Percentiles rank a stretch among this genome's conserved stretches.
Evolutionary conservation across 768 basidiomycete genomes (phyloP).

Genomic region (Crassisporium funariophilum): DNA sequence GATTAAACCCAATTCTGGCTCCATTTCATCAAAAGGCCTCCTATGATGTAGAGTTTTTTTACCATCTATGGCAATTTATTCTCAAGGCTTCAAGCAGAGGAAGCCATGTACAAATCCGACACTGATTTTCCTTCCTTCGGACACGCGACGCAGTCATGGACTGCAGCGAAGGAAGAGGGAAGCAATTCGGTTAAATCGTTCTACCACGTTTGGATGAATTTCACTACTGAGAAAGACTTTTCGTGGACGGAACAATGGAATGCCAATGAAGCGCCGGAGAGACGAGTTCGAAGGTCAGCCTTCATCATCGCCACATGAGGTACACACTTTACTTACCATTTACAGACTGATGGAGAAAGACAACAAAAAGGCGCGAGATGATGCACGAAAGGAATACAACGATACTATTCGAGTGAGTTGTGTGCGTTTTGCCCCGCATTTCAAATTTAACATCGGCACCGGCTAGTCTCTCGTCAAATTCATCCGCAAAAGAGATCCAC

Average conservation of each 20-base stretch:
- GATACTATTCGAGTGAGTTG: slow-evolving; percentile 79
- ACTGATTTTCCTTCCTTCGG: slow-evolving; percentile 84
- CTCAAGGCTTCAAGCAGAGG: slow-evolving; percentile 79
- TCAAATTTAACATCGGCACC: not conserved
- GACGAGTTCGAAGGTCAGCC: slow-evolving; percentile 71
- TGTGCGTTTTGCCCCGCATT: not conserved
- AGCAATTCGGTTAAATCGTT: slow-evolving; percentile 66
- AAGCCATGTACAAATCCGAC: slow-evolving; percentile 47
- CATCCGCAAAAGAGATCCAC: slow-evolving; percentile 85
- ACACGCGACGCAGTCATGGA: slow-evolving; percentile 73
- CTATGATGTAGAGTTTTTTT: slow-evolving; percentile 85
- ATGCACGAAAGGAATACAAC: slow-evolving; percentile 88
- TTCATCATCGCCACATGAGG: not conserved
- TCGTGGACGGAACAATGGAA: slow-evolving; percentile 88
- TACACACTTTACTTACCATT: not conserved
- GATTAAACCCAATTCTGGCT: slow-evolving; percentile 2
- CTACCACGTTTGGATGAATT: slow-evolving; percentile 86
- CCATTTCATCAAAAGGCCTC: too few species aligned
- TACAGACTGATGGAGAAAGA: slow-evolving; percentile 90
- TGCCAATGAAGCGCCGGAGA: slow-evolving; percentile 80
- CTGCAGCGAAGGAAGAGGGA: slow-evolving; percentile 44
- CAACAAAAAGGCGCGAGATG: slow-evolving; percentile 89
- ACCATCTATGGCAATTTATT: slow-evolving; percentile 89
- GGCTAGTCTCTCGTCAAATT: slow-evolving; percentile 72
- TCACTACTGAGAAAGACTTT: slow-evolving; percentile 86